Evolutionary conservation across 305 asterid species (phyloP), one percentile per base, ranked within the genome.

Genomic region (Plantago lanceolata): DNA sequence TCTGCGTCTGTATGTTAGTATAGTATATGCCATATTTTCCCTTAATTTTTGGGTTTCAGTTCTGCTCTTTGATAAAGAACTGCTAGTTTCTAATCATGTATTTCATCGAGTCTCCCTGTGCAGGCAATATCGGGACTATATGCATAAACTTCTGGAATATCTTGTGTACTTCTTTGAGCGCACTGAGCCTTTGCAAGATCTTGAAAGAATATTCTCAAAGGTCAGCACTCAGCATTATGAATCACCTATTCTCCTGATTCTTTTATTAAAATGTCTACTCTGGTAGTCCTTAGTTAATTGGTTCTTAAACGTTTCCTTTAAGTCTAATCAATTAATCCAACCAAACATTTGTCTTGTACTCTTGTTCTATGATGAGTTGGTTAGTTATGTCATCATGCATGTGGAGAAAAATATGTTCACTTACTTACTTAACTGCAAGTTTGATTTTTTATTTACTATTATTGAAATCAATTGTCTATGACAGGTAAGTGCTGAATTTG

Each of bases 111-210:
- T 56, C 28, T 24, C 35, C n/a, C 0, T 19, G 15, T 53, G 58
- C 88, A 93, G 99, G 94, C 90, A 77, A 72, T 93, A 86, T 75
- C 74, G 66, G 66, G 95, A 88, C 56, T 90, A 94, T 82, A 31
- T 84, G 77, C 89, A 81, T 78, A 91, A 81, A 69, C 84, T 91
- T 63, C 68, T 89, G 79, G 96, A 84, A 50, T 90, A 90, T 83
- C 89, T 94, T 67, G 61, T 83, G 52, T 78, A 85, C 72, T 90
- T 84, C 71, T 83, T 84, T 71, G 89, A 84, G 79, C 83, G 97
- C 51, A 87, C 95, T 43, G 95, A 86, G 64, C 97, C 99, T 61
- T 70, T 94, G 82, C 94, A 86, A 79, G 97, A 94, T 76, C 94
- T 90, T 66, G 92, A 79, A 59, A 84, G 96, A 75, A 85, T 94